These are phyloP conservation scores for Bromus sterilis DNA, from an alignment of 176 grass and related monocot species.

Conservation along the genomic window DNA sequence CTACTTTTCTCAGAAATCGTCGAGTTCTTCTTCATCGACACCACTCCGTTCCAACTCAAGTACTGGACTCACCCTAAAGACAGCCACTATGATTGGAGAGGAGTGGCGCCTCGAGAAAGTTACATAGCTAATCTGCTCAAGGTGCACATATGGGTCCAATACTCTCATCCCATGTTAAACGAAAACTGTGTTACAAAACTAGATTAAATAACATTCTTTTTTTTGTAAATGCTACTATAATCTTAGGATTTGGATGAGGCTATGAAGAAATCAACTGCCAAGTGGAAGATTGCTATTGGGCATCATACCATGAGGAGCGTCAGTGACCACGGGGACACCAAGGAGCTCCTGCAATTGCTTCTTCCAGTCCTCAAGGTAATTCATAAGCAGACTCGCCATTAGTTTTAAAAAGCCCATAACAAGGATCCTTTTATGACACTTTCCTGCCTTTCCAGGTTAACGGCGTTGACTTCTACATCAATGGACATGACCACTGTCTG, in stretches of 20 bases:
- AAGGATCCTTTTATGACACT: background rate
- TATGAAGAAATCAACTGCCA: constrained; percentile 62
- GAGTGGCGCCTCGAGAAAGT: constrained; percentile 47
- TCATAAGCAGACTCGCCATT: background rate
- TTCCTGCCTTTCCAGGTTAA: constrained; percentile 25
- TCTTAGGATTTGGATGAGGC: constrained; percentile 65
- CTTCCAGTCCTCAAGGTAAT: constrained; percentile 76
- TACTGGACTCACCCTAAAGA: constrained; percentile 64
- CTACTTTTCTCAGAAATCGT: constrained; percentile 41
- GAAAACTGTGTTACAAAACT: background rate
- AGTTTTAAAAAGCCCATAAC: background rate
- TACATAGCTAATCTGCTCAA: constrained; percentile 60
- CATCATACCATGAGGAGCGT: constrained; percentile 83
- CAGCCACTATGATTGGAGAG: constrained; percentile 68
- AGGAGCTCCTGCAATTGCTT: constrained; percentile 58
- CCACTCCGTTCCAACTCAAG: constrained; percentile 53
- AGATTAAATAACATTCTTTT: background rate
- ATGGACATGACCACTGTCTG: constrained; percentile 93
- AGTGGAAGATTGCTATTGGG: constrained; percentile 80
- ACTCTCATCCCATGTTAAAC: background rate
- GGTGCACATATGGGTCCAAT: constrained; percentile 26
- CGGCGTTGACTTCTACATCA: constrained; percentile 60
- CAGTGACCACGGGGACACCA: constrained; percentile 81
- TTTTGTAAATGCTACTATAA: background rate
- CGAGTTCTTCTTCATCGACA: constrained; percentile 90